Conservation (phyloP, 768 basidiomycete genomes). For the Tricholoma saponaceum region DNA sequence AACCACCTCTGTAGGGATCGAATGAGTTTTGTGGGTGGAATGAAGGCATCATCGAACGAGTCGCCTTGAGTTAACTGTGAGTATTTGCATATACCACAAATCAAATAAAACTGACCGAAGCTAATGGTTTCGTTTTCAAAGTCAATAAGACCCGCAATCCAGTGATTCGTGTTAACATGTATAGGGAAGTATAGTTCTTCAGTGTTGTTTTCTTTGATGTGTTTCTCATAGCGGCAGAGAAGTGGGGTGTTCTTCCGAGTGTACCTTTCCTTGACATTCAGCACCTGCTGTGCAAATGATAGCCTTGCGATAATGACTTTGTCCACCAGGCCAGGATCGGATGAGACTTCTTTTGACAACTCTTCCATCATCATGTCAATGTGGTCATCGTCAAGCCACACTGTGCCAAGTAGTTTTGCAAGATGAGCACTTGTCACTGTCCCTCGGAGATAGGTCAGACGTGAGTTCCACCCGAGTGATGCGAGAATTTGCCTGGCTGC, state of each 20-base stretch:
- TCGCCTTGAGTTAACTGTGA: not conserved
- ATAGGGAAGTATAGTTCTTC: slow-evolving; percentile 12
- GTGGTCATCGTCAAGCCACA: slow-evolving; percentile 3
- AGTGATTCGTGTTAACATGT: slow-evolving; percentile 16
- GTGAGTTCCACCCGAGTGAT: slow-evolving; percentile 5
- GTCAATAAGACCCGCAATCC: slow-evolving; percentile 15
- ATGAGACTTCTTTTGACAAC: slow-evolving; percentile 3
- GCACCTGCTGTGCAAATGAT: not conserved
- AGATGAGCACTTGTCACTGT: slow-evolving; percentile 2
- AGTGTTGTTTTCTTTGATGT: slow-evolving; percentile 3
- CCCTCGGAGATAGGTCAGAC: not conserved
- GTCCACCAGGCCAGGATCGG: not conserved
- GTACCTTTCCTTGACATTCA: not conserved
- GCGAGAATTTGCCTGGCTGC: not conserved
- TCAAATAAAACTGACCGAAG: slow-evolving; percentile 6
- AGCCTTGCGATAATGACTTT: slow-evolving; percentile 8
- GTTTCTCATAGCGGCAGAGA: slow-evolving; percentile 2
- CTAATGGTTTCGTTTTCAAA: slow-evolving; percentile 8
- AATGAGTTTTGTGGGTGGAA: not conserved
- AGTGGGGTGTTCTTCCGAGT: not conserved
- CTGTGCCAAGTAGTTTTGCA: slow-evolving; percentile 2
- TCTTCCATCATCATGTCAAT: slow-evolving; percentile 14
- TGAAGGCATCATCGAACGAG: not conserved
- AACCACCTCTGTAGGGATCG: slow-evolving; percentile 7
- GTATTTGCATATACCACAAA: not conserved